Base-by-base conservation (phyloP, 2,329 filamentous ascomycete genomes). In the Talaromyces funiculosus region DNA sequence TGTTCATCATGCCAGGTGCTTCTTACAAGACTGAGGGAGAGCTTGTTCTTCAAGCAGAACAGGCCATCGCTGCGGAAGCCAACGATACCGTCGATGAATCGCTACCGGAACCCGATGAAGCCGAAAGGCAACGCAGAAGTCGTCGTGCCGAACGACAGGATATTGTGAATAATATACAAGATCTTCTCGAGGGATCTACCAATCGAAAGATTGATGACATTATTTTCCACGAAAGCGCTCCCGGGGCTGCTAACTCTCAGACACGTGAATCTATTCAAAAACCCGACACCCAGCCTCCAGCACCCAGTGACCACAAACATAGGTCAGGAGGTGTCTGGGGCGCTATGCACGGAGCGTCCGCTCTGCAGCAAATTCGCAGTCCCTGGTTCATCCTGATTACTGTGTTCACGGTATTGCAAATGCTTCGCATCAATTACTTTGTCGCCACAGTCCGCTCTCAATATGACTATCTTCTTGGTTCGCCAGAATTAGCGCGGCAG, bases 351-450 rank as follows among this genome's bases (percentile, higher is more conserved):
- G 86, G 86, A 55, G 80, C 81, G 65, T 84, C 88, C 0, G 89
- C 90, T 0, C 68, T 81, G 22, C 77, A 90, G 67, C 92, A 97
- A 74, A 88, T 96, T 65, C 73, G 77, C 7, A 90, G 88, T 2
- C 88, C 88, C 0, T 96, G 91, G 91, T 96, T 94, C 72, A 79
- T 91, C 18, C 81, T 96, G 38, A 90, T 96, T 67, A 89, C 90
- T 4, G 75, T 91, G 20, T 93, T 96, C 72, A 96, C 90, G 29
- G 81, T 89, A 33, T 75, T 90, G 40, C 87, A 89, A 72, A 90
- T 89, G 86, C 87, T 86, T 2, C 83, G 88, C 31, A 95, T 96
- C 81, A 96, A 96, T 77, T 96, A 92, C 78, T 95, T 96, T 71
- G 90, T 96, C 57, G 90, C 92, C 3, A 95, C 92, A 2, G 87